Percentiles rank a stretch among this genome's conserved stretches.
phyloP scores from a whole-genome alignment of 371 early-diverging fungal genomes.

The Umbelopsis sp. region DNA sequence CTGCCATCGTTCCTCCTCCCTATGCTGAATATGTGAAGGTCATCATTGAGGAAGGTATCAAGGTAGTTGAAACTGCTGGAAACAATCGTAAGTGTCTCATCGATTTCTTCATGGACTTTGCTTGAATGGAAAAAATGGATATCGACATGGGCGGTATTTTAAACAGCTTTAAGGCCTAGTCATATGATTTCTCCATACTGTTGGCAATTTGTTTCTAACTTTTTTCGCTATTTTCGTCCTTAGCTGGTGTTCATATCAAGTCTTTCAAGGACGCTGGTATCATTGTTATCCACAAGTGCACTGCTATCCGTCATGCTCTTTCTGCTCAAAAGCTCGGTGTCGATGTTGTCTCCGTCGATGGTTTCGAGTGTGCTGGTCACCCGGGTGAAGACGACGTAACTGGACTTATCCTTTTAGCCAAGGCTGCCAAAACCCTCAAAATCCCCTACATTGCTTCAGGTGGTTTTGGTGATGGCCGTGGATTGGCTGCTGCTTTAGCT shows the following conservation, averaged over 20 bases:
- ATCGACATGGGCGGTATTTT: neutral
- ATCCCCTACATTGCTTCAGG: constrained; percentile 81
- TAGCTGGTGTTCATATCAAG: constrained; percentile 71
- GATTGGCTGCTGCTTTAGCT: constrained; percentile 71
- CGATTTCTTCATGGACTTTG: neutral
- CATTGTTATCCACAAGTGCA: constrained; percentile 78
- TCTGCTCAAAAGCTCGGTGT: constrained; percentile 67
- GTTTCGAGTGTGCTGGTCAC: constrained; percentile 86
- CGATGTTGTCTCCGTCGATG: constrained; percentile 75
- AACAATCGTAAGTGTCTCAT: constrained; percentile 57
- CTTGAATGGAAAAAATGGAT: too few relatives aligned
- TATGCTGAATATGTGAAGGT: constrained; percentile 76
- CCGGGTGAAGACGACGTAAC: constrained; percentile 85
- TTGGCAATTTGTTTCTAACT: neutral
- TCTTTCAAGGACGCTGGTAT: constrained; percentile 79
- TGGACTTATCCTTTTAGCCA: constrained; percentile 74
- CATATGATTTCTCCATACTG: neutral
- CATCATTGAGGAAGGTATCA: constrained; percentile 79
- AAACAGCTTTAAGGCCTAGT: neutral
- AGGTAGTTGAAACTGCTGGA: constrained; percentile 78
- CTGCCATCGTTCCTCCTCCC: constrained; percentile 76
- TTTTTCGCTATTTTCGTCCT: neutral
- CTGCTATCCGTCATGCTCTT: constrained; percentile 75
- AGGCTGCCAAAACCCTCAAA: constrained; percentile 64
- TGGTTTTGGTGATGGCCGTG: constrained; percentile 76